phyloP scores from a whole-genome alignment of 2,329 filamentous ascomycete species.

The Atkinsonella hypoxylon region DNA sequence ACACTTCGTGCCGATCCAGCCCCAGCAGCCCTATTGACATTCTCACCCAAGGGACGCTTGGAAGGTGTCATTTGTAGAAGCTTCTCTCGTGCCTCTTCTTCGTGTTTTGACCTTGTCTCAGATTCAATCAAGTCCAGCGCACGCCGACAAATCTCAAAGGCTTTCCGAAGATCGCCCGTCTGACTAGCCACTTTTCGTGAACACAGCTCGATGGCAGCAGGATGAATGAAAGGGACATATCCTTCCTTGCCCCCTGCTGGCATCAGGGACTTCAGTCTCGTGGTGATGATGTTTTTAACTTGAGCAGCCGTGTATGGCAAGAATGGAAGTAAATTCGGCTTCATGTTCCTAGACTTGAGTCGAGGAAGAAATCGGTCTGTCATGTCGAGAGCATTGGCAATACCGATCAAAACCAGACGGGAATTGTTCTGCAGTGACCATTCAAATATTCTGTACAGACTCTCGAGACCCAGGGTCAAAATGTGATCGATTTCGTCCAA shows the following conservation, averaged over 20 bases:
- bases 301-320: slow-evolving; percentile 82
- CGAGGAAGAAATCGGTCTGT: slow-evolving; percentile 91
- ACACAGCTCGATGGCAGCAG: slow-evolving; percentile 85
- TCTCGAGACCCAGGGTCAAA: slow-evolving; percentile 75
- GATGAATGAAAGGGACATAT: slow-evolving; percentile 80
- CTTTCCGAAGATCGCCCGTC: slow-evolving; percentile 86
- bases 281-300: slow-evolving; percentile 76
- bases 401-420: slow-evolving; percentile 72
- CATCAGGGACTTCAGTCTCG: slow-evolving; percentile 66
- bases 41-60: slow-evolving; percentile 69
- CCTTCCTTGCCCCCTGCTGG: slow-evolving; percentile 39
- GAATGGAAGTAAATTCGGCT: slow-evolving; percentile 81
- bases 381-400: slow-evolving; percentile 90
- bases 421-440: slow-evolving; percentile 82
- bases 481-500: slow-evolving; percentile 95
- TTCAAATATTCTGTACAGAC: slow-evolving; percentile 89
- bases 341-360: slow-evolving; percentile 83
- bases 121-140: slow-evolving; percentile 81
- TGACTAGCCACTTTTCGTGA: slow-evolving; percentile 91
- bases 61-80: slow-evolving; percentile 53
- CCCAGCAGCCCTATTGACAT: slow-evolving; percentile 50
- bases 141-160: slow-evolving; percentile 84
- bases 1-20: slow-evolving; percentile 26
- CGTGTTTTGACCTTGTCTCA: slow-evolving; percentile 66
- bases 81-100: slow-evolving; percentile 46